Evolutionary conservation across 2,329 filamentous ascomycete species (phyloP), one percentile per base, ranked within the genome.

Genomic region (Tothia fuscella): DNA sequence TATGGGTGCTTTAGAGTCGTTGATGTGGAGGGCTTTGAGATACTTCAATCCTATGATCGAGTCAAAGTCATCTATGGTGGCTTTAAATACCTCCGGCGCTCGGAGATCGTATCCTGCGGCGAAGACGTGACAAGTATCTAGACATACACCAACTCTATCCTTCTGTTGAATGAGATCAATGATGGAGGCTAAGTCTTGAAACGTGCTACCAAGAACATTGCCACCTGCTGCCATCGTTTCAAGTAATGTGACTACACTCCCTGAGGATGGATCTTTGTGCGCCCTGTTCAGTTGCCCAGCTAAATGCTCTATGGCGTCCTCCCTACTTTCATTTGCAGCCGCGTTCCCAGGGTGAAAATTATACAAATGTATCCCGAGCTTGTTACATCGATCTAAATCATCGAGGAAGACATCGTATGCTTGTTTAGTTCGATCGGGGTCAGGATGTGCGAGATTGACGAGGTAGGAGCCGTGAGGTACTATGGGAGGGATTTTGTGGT

Each of bases 111-210:
- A 91, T 5, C 91, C 91, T 0, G 85, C 88, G 0, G 89, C 89
- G 60, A 96, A 96, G 45, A 87, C 79, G 61, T 98, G 91, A 63
- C 91, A 98, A 0, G 91, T 98, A 58, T 98, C 91, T 43, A 98
- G 77, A 60, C 91, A 98, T 14, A 98, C 87, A 34, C 89, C 91
- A 2, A 98, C 80, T 24, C 91, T 78, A 32, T 67, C 60, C 64
- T 94, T 93, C 58, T 93, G 77, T 17, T 87, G 73, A 19, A 96
- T 75, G 6, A 78, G 68, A 12, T 72, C 72, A 50, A 98, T 93
- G 48, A 95, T 84, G 53, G 87, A 82, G 10, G 80, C 72, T 35
- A 98, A 71, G 53, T 98, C 89, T 56, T 88, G 79, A 57, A 94
- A 93, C 1, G 73, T 79, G 13, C 78, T 80, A 22, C 91, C 91